A percentile compares a stretch with the other conserved stretches of the same genome.
These are phyloP conservation scores for Ceratopteris richardii DNA, from an alignment of 75 land plant species.

Conservation along the genomic window DNA sequence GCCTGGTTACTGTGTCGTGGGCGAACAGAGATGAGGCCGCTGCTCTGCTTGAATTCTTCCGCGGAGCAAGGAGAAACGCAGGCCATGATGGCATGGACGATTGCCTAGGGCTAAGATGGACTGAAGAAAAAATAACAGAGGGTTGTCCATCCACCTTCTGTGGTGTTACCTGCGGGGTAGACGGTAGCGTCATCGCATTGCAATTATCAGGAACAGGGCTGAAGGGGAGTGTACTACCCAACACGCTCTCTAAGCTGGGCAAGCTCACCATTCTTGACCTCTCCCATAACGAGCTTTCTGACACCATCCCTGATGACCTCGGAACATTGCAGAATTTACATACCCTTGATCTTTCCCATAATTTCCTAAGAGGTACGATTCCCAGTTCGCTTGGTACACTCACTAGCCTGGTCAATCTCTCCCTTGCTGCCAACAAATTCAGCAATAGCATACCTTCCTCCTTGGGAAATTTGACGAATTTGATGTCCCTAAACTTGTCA, in stretches of 20 bases:
- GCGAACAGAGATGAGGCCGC: too few relatives aligned
- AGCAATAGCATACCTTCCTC: conserved; percentile 53
- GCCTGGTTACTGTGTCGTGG: too few relatives aligned
- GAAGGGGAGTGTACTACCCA: background rate
- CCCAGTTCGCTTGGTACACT: too few relatives aligned
- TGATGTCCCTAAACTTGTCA: conserved; percentile 67
- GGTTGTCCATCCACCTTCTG: conserved; percentile 12
- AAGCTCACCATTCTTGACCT: conserved; percentile 53
- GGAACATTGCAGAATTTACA: conserved; percentile 37
- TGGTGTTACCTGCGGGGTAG: conserved; percentile 10
- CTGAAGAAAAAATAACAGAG: background rate
- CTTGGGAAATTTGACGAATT: conserved; percentile 26
- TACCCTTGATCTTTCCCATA: conserved; percentile 53
- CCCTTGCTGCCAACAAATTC: conserved; percentile 29
- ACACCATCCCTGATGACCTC: conserved; percentile 49
- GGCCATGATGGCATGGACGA: background rate
- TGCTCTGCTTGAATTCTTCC: conserved; percentile 6
- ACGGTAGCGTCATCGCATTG: background rate
- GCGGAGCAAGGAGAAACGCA: background rate
- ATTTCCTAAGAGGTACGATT: too few relatives aligned
- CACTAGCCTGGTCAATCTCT: too few relatives aligned
- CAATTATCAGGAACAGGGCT: conserved; percentile 3
- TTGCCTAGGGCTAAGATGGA: conserved; percentile 1
- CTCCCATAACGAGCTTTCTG: conserved; percentile 58
- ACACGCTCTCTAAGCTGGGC: conserved; percentile 28